phyloP scores from a whole-genome alignment of 148 eudicot genomes.

The Persicaria maculosa region DNA sequence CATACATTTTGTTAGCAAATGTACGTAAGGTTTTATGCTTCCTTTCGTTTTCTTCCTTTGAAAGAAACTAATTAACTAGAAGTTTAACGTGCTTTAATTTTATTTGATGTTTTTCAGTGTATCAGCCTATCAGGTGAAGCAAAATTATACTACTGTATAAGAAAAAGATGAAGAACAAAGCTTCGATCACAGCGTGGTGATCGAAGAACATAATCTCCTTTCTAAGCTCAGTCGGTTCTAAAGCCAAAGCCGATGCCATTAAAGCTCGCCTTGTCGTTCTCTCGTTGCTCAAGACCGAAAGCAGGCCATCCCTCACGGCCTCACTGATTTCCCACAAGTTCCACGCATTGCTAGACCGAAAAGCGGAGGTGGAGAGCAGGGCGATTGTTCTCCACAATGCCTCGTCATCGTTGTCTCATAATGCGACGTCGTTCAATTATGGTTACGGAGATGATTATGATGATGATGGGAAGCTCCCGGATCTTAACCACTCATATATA shows the following conservation, averaged over 20 bases:
- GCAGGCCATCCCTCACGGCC: conserved; percentile 30
- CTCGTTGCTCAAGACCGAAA: conserved; percentile 41
- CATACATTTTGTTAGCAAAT: too few relatives aligned
- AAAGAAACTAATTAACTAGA: too few relatives aligned
- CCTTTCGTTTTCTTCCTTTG: too few relatives aligned
- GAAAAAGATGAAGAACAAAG: conserved; percentile 42
- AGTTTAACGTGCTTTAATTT: neutral
- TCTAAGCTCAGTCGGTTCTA: conserved; percentile 29
- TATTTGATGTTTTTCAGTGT: neutral
- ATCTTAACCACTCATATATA: neutral
- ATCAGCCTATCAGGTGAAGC: too few relatives aligned
- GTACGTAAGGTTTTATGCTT: too few relatives aligned
- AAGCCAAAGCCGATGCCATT: conserved; percentile 41
- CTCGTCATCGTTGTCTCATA: neutral
- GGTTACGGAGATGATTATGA: neutral
- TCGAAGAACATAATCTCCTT: conserved; percentile 40
- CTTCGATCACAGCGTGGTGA: conserved; percentile 27
- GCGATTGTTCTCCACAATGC: conserved; percentile 37
- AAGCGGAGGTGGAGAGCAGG: conserved; percentile 5
- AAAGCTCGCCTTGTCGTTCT: conserved; percentile 37
- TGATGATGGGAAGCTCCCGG: neutral
- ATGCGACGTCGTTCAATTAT: neutral
- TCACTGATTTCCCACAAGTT: conserved; percentile 49
- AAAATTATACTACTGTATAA: neutral
- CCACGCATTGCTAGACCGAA: conserved; percentile 36